Base-by-base conservation (phyloP, 2,329 filamentous ascomycete genomes). In the Penicillium verrucosum region DNA sequence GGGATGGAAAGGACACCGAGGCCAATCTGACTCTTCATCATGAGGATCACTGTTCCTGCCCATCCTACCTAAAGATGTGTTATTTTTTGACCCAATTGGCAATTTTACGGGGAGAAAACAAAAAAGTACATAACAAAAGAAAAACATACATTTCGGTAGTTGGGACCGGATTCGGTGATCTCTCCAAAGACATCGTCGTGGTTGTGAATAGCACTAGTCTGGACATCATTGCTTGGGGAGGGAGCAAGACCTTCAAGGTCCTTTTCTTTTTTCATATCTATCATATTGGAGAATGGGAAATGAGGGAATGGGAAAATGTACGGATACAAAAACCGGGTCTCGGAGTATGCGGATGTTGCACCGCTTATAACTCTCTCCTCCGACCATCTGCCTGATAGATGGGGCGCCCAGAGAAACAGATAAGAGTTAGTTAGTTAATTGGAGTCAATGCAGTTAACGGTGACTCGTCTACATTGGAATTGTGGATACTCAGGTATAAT, bases 1-100 rank as follows among this genome's bases (percentile, higher is more conserved):
- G 80, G 80, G 27, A 82, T 79, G 0, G 79, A 78, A n/a, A 82
- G 72, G n/a, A 82, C 78, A 27, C 77, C 67, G 1, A 80, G 72
- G 16, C 77, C 77, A 23, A 79, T 73, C 55, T 78, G 75, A 3
- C 73, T 77, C 63, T 80, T 79, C 65, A 78, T 73, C 77, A 79
- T 80, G 29, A 79, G 66, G 18, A 71, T 75, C 0, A 70, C 64
- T 12, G 78, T 78, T 23, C 75, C 77, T 1, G 76, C 52, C 77
- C 75, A 80, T 49, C 76, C 75, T 45, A 78, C 72, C 75, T 73
- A 27, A 3, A 53, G 6, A 8, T 6, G 7, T 16, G 32, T 48
- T 21, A 53, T 11, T 6, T 27, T 27, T 16, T 14, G 10, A n/a
- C 4, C 27, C 4, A 23, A 51, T 37, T 25, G 18, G 8, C n/a